A percentile compares a stretch with the other conserved stretches of the same genome.
phyloP scores from a whole-genome alignment of 805 yeast species.

The Suhomyces faveliae region DNA sequence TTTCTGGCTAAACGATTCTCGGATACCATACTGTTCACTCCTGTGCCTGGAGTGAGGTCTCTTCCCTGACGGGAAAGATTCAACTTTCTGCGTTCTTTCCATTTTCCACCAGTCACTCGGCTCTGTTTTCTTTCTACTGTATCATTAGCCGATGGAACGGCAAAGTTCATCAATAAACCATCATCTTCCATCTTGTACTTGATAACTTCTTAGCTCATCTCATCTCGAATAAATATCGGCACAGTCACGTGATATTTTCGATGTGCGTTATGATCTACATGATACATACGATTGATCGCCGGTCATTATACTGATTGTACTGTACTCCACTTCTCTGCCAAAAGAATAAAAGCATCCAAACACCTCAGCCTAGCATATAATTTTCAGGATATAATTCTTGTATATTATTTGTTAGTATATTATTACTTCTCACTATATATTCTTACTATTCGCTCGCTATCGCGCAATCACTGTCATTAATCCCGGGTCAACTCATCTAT shows the following conservation, averaged over 20 bases:
- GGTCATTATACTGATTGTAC: background rate
- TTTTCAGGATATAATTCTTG: too few relatives aligned
- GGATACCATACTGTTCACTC: slow-evolving; percentile 32
- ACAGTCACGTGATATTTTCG: background rate
- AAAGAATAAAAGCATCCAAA: too few relatives aligned
- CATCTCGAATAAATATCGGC: background rate
- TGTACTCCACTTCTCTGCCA: too few relatives aligned
- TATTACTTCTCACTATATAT: too few relatives aligned
- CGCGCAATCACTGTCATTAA: too few relatives aligned
- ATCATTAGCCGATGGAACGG: slow-evolving; percentile 37
- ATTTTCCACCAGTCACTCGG: slow-evolving; percentile 68
- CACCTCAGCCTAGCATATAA: too few relatives aligned
- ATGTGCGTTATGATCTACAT: too few relatives aligned
- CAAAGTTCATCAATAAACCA: slow-evolving; percentile 74
- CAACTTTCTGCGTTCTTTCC: slow-evolving; percentile 76
- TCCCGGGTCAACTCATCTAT: slow-evolving; percentile 20
- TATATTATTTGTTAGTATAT: too few relatives aligned
- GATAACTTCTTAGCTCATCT: background rate
- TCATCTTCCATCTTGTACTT: slow-evolving; percentile 49
- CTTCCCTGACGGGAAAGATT: slow-evolving; percentile 52
- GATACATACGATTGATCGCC: too few relatives aligned
- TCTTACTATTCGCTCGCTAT: too few relatives aligned
- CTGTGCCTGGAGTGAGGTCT: slow-evolving; percentile 26
- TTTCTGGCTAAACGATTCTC: slow-evolving; percentile 10
- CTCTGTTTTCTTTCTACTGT: slow-evolving; percentile 20